These are phyloP conservation scores for Nadsonia fulvescens DNA, from an alignment of 805 yeast species.

Conservation along the genomic window DNA sequence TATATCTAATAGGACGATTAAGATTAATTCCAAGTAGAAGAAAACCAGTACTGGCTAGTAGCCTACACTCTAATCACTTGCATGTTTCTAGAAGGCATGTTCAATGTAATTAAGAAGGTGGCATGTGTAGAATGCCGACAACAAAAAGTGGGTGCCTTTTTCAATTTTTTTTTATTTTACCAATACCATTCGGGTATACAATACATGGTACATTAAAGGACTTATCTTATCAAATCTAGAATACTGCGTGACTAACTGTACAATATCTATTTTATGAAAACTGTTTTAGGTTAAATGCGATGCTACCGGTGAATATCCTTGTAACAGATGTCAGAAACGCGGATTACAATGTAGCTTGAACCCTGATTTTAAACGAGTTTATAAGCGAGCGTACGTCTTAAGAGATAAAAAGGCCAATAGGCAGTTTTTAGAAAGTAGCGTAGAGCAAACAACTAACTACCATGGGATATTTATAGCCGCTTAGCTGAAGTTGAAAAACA, in stretches of 20 bases:
- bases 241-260: neutral
- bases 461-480: neutral
- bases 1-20: too few species aligned
- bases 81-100: too few species aligned
- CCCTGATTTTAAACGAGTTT: constrained; percentile 73
- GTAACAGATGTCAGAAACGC: constrained; percentile 64
- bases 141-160: constrained; percentile 36
- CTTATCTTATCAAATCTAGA: neutral
- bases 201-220: constrained; percentile 1
- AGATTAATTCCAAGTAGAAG: too few species aligned
- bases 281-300: constrained; percentile 48
- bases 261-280: too few species aligned
- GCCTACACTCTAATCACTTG: too few species aligned
- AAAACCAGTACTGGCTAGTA: too few species aligned
- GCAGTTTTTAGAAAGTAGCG: too few species aligned
- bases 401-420: too few species aligned
- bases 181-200: neutral
- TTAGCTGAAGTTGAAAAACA: too few species aligned
- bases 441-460: neutral
- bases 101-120: too few species aligned
- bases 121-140: constrained; percentile 96
- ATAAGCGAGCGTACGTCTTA: constrained; percentile 39
- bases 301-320: constrained; percentile 56
- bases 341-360: constrained; percentile 54
- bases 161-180: neutral